Base-by-base conservation (phyloP, 208 protist genomes). In the Wallacemonas rigidus region DNA sequence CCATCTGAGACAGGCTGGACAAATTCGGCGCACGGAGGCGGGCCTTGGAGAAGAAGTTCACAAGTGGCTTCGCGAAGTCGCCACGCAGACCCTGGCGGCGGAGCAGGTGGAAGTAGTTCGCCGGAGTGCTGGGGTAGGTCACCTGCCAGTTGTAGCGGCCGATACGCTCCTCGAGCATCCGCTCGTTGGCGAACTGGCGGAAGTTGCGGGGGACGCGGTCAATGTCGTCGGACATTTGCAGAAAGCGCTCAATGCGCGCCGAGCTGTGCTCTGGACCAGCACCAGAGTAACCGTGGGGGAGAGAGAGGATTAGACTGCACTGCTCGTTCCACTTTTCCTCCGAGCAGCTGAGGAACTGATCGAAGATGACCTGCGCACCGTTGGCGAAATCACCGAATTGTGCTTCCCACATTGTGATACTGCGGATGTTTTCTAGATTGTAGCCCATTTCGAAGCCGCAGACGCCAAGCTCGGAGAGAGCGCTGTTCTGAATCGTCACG, bases 361-460 rank as follows among this genome's bases (percentile, higher is more conserved):
- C 99, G 79, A 99, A 98, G 68, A 99, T 99, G 64, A 99, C 97
- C 87, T 99, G 98, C 11, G 98, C 98, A 70, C 96, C 95, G 87
- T 99, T 99, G 43, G 97, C 94, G 75, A 99, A 99, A 86, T 99
- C 99, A 74, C 98, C 99, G 83, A 99, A 99, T 84, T 99, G 99
- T 38, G 98, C 98, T 83, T 99, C 98, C 99, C 99, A 99, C 58
- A 99, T 88, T 8, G 98, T 93, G 35, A 99, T 82, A 38, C 83
- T 80, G 64, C 98, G 92, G n/a, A 95, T 95, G 77, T 93, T 97
- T 76, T 98, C 95, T 53, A 98, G 76, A 63, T 95, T 97, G 80
- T 98, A 99, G 76, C 95, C 97, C 54, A 98, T 85, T 83, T 99
- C 98, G 67, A 99, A 99, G 51, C 98, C 99, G 40, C 98, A 92